These are phyloP conservation scores for Naganishia cerealis DNA, from an alignment of 1,284 basidiomycete species.

Conservation along the genomic window DNA sequence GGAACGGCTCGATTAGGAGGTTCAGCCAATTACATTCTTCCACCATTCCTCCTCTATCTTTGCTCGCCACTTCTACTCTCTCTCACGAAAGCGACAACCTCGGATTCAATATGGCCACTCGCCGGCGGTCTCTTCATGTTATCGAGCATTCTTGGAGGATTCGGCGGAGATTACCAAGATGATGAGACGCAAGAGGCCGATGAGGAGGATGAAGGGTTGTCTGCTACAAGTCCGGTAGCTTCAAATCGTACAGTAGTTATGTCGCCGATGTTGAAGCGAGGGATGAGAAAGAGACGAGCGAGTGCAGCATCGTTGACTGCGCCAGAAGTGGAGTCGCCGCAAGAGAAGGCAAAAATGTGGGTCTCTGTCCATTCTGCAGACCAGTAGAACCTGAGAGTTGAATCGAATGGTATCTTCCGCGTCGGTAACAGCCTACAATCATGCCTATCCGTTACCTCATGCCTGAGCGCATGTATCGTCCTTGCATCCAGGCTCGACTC, in stretches of 20 bases:
- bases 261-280: constrained; percentile 1
- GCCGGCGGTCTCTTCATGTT: constrained; percentile 63
- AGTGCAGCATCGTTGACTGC: constrained; percentile 1
- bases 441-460: constrained; percentile 90
- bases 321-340: constrained; percentile 14
- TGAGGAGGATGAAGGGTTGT: constrained; percentile 13
- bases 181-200: background rate
- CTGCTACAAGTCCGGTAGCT: constrained; percentile 11
- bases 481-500: constrained; percentile 83
- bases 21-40: constrained; percentile 72
- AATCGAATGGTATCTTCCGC: background rate
- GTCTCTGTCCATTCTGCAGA: background rate
- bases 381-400: background rate
- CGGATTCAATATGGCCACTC: constrained; percentile 94
- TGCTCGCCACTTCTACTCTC: constrained; percentile 88
- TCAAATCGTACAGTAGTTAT: constrained; percentile 4
- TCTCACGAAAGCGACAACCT: constrained; percentile 88
- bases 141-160: constrained; percentile 39
- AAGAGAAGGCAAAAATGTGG: constrained; percentile 30
- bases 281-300: background rate
- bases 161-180: constrained; percentile 34
- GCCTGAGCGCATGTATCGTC: constrained; percentile 88
- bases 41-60: constrained; percentile 82
- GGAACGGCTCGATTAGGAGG: constrained; percentile 46
- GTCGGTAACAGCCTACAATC: constrained; percentile 68